phyloP scores from a whole-genome alignment of 1,284 basidiomycete species.

The Kwoniella shivajii region DNA sequence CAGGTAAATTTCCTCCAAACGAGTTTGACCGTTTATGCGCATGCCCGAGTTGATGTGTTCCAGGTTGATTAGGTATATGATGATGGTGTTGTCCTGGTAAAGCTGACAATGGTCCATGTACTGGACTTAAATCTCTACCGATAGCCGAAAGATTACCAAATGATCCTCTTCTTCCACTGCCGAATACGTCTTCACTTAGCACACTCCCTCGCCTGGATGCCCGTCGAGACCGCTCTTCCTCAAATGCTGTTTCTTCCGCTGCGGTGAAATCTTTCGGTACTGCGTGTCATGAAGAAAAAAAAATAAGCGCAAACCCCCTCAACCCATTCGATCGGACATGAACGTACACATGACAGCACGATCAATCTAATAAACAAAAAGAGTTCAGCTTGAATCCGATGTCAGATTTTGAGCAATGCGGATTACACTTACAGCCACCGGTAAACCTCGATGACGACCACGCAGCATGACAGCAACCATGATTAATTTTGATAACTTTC shows the following conservation, averaged over 20 bases:
- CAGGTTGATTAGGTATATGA: conserved; percentile 2
- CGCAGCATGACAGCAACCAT: conserved; percentile 86
- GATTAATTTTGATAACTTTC: conserved; percentile 82
- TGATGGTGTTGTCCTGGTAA: conserved; percentile 10
- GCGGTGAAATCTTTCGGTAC: conserved; percentile 51
- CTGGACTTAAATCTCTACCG: conserved; percentile 4
- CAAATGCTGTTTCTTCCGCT: conserved; percentile 44
- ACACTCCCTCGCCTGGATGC: conserved; percentile 29
- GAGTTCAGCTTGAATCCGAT: neutral
- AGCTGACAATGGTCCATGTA: conserved; percentile 9
- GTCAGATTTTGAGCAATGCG: neutral
- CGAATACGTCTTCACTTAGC: conserved; percentile 11
- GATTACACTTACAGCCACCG: conserved; percentile 73
- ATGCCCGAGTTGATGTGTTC: neutral
- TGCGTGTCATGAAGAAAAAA: conserved; percentile 10
- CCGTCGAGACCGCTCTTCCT: conserved; percentile 43
- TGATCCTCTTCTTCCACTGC: conserved; percentile 6
- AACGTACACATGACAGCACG: conserved; percentile 52
- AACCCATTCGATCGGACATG: neutral
- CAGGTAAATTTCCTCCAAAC: conserved; percentile 6
- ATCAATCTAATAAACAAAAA: conserved; percentile 37
- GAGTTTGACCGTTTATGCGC: conserved; percentile 15
- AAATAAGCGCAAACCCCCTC: neutral
- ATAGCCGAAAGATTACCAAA: conserved; percentile 3
- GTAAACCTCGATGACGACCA: conserved; percentile 85